Base-by-base conservation (phyloP, 805 yeast genomes). In the Starmera caribaea region DNA sequence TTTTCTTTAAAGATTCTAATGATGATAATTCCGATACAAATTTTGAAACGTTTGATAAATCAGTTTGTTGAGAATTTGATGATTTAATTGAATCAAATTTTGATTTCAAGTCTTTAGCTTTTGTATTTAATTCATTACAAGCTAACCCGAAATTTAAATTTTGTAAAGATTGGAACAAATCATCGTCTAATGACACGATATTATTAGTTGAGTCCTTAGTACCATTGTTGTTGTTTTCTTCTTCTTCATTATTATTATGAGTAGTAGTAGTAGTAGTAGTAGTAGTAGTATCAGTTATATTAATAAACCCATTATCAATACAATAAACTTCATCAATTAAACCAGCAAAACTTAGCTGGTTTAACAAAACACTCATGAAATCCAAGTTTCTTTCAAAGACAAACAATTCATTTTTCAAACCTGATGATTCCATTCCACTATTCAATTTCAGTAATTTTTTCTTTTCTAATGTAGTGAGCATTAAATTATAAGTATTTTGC, bases 291-390 rank as follows among this genome's bases (percentile, higher is more conserved):
- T 21, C 7, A 5, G 24, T 21, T 16, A 61, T 34, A 16, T 49
- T 53, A 3, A 57, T 46, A 4, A 54, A 62, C 43, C 69, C 71
- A 11, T 68, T 54, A 12, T 69, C 64, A 6, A 80, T 61, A 5
- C 73, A 76, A 47, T 76, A 68, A 11, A 76, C 55, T 49, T 89
- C 96, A 55, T 84, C 89, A 16, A 88, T 64, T 13, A 92, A 64
- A 0, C 97, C 98, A 14, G 74, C 66, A 55, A 89, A 90, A 2
- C 87, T 83, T 49, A 89, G 61, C 50, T 89, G 97, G 21, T 79
- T 75, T 40, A 87, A 61, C 10, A 86, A 51, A 1, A 87, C 80
- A 2, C 95, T 76, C 5, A 83, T 57, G 34, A 74, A 69, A 59
- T 90, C 98, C 26, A 80, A 57, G 39, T 79, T 74, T 36, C 98